Base-by-base conservation (phyloP, 2,329 filamentous ascomycete species). In the Hirsutella rhossiliensis region DNA sequence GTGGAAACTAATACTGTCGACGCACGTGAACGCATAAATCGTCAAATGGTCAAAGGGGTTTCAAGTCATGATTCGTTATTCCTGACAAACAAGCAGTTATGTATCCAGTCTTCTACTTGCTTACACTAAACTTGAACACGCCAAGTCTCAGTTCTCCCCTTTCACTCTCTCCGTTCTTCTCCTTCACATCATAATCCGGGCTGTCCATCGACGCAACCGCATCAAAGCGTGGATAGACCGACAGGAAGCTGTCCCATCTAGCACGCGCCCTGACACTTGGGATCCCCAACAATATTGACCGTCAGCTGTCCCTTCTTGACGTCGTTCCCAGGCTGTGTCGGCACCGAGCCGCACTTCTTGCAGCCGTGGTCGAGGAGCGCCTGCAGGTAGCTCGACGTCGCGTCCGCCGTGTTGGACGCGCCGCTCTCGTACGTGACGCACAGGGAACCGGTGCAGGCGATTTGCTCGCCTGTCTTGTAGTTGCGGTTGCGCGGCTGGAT, bases 391-490 rank as follows among this genome's bases (percentile, higher is more conserved):
- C 39, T 20, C 20, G 46, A 48, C 4, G 46, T 47, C 15, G 48
- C 41, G 20, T 47, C 44, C 11, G 49, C 48, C 11, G 45, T 47
- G 15, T 47, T 47, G 13, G 45, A 47, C 6, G 45, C 48, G n/a
- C 43, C 46, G 37, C 45, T 52, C 42, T 52, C 47, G 44, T 47
- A 51, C 38, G 43, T 48, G 29, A 47, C 50, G 41, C 50, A 52
- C n/a, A 48, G 38, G 41, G 43, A 46, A 15, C 43, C 44, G 9
- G 50, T 43, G 31, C 50, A 52, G 36, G 46, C 49, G 20, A 52
- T 44, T 41, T 51, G 50, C 27, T 47, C 40, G 23, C 46, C 48
- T 2, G 48, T 43, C 42, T 41, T 43, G 46, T 50, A 50, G 23
- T 40, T 28, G 18, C 46, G 46, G 42, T 43, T 36, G 32, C 46